phyloP scores from a whole-genome alignment of 2,329 filamentous ascomycete genomes.

The Nakataea oryzae region DNA sequence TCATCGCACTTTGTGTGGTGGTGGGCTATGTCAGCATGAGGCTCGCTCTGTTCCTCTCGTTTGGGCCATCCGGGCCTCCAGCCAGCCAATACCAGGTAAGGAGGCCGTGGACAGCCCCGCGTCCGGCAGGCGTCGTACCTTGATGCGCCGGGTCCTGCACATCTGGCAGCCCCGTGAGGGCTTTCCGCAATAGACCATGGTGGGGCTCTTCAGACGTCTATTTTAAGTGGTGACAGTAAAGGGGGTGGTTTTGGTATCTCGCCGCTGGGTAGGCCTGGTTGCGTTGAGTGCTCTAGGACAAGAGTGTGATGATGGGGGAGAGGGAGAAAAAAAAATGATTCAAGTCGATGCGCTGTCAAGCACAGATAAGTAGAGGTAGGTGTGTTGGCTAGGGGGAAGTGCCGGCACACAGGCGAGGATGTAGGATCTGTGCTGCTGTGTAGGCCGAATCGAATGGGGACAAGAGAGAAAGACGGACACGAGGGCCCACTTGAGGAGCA shows the following conservation, averaged over 20 bases:
- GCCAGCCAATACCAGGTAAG: neutral
- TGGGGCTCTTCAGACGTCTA: constrained; percentile 10
- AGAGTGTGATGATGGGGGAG: neutral
- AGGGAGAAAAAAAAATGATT: too few relatives aligned
- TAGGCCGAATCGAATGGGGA: neutral
- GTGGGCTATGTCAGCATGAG: constrained; percentile 7
- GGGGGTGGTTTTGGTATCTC: neutral
- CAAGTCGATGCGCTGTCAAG: neutral
- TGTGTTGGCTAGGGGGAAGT: neutral
- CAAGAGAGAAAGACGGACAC: neutral
- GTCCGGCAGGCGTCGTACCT: constrained; percentile 35
- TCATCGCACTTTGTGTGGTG: constrained; percentile 47
- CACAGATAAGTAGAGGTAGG: neutral
- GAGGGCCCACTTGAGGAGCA: neutral
- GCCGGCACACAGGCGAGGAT: neutral
- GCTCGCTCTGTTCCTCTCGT: neutral
- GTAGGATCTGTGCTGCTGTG: neutral
- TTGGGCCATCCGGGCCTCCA: neutral
- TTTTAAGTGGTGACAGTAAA: neutral
- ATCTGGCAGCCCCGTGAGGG: constrained; percentile 62
- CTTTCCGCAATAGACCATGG: constrained; percentile 57
- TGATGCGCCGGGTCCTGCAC: constrained; percentile 63
- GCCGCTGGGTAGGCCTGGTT: neutral
- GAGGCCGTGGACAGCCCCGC: neutral
- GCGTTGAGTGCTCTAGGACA: neutral